Conservation (phyloP, 2,329 filamentous ascomycete genomes). For the Madurella mycetomatis region DNA sequence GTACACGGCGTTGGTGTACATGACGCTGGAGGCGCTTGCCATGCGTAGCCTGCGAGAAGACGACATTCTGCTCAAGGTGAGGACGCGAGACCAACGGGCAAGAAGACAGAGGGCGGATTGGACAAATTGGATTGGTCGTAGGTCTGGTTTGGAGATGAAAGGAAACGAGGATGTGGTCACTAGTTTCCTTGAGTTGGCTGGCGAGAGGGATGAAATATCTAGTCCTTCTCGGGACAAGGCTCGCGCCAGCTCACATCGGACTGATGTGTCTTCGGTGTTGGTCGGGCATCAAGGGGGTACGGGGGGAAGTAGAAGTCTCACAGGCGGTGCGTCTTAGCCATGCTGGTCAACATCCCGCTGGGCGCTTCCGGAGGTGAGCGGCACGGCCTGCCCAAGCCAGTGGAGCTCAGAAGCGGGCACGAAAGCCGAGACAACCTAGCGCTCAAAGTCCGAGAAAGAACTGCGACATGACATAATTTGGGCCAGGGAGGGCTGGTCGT, state of each 20-base stretch:
- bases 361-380: slow-evolving; percentile 13
- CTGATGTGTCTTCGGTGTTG: slow-evolving; percentile 19
- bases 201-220: slow-evolving; percentile 12
- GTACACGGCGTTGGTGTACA: slow-evolving; percentile 72
- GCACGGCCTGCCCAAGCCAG: slow-evolving; percentile 11
- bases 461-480: slow-evolving; percentile 23
- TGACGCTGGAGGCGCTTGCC: slow-evolving; percentile 44
- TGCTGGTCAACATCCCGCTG: slow-evolving; percentile 12
- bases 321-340: slow-evolving; percentile 20
- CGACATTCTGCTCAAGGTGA: slow-evolving; percentile 9
- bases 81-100: not conserved
- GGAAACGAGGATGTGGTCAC: slow-evolving; percentile 7
- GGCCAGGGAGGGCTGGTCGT: slow-evolving; percentile 6
- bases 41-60: slow-evolving; percentile 44
- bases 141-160: not conserved
- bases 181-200: slow-evolving; percentile 13
- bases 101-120: not conserved
- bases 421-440: slow-evolving; percentile 1
- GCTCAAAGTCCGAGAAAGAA: slow-evolving; percentile 6
- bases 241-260: slow-evolving; percentile 23
- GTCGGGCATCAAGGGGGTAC: slow-evolving; percentile 26
- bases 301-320: slow-evolving; percentile 10
- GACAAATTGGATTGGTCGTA: not conserved
- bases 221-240: slow-evolving; percentile 7
- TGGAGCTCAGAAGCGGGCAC: slow-evolving; percentile 16